Conservation (phyloP, 2,329 filamentous ascomycete genomes). For the Sclerotinia sclerotiorum region DNA sequence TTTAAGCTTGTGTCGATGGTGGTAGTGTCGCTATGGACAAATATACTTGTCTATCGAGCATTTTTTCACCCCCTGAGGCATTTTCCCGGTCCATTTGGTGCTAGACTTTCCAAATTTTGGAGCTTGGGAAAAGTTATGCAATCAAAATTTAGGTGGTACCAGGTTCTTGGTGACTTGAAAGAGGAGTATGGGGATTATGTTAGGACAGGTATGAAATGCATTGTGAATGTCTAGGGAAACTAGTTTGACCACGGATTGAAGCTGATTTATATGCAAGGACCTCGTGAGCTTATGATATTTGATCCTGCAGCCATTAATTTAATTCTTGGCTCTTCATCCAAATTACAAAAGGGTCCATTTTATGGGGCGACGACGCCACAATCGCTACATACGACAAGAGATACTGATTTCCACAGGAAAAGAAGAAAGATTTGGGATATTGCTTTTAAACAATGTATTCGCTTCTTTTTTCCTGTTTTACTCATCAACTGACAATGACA, state of each 20-base stretch:
- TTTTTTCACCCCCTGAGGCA: constrained; percentile 44
- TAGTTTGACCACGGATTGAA: background rate
- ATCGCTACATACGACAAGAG: constrained; percentile 30
- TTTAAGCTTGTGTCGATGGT: background rate
- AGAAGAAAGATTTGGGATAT: constrained; percentile 34
- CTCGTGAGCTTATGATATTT: constrained; percentile 29
- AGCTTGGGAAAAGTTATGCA: constrained; percentile 25
- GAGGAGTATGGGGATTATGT: constrained; percentile 36
- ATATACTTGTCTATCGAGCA: constrained; percentile 55
- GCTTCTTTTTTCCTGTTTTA: background rate
- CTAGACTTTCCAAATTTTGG: constrained; percentile 33
- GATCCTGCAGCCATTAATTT: constrained; percentile 30
- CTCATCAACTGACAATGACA: background rate
- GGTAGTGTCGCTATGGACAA: constrained; percentile 25
- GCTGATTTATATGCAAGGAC: constrained; percentile 21
- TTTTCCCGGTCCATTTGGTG: constrained; percentile 36
- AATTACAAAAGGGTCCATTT: constrained; percentile 31
- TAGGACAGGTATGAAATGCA: constrained; percentile 19
- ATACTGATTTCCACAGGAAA: constrained; percentile 29
- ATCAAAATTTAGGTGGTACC: constrained; percentile 24
- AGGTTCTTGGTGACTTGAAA: constrained; percentile 26
- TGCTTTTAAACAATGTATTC: background rate
- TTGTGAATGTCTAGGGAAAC: background rate
- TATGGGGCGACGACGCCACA: constrained; percentile 31
- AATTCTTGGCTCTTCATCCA: constrained; percentile 28